Base-by-base conservation (phyloP, 768 basidiomycete species). In the Russula sp. region DNA sequence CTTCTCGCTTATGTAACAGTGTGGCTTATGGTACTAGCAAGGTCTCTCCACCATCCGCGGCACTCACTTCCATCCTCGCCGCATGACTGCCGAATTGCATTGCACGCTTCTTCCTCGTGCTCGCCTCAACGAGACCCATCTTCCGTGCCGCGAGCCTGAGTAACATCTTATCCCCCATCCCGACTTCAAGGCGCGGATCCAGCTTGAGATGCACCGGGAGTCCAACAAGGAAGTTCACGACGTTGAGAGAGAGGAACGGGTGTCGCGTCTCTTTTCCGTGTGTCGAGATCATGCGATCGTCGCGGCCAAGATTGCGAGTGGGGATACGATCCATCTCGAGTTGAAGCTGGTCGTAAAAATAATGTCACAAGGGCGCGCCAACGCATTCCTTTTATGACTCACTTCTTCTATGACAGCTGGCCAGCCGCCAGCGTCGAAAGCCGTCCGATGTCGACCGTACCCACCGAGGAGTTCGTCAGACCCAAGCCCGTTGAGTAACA, bases 81-180 rank as follows among this genome's bases (percentile, higher is more conserved):
- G 90, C 89, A 73, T 86, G 84, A 68, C 83, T 90, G 18, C 96
- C 96, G 75, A 99, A 99, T 69, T 98, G 97, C 90, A 98, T 97
- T 14, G 97, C 97, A 61, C 90, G 73, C 75, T 99, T 99, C 72
- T 88, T 93, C 65, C 91, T 77, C 56, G 67, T 61, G 64, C 88
- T 88, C 6, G 92, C 90, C 65, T 85, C 83, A 2, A 80, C 73
- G 46, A 98, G 76, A 0, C 95, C 94, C n/a, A 93, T 68, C 65
- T 83, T 82, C 64, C 76, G 74, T 39, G 88, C 84, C 2, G 87
- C 85, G 34, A 88, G 71, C 58, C 96, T 76, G 56, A 98, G 70
- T 48, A 99, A 70, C 73, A 88, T 78, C 77, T 99, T 99, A 71
- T 98, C 97, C 1, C 97, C 97, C 6, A 84, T 60, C 1, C 93